phyloP scores from a whole-genome alignment of 192 early-diverging fungal species.

The Coemansia reversa region DNA sequence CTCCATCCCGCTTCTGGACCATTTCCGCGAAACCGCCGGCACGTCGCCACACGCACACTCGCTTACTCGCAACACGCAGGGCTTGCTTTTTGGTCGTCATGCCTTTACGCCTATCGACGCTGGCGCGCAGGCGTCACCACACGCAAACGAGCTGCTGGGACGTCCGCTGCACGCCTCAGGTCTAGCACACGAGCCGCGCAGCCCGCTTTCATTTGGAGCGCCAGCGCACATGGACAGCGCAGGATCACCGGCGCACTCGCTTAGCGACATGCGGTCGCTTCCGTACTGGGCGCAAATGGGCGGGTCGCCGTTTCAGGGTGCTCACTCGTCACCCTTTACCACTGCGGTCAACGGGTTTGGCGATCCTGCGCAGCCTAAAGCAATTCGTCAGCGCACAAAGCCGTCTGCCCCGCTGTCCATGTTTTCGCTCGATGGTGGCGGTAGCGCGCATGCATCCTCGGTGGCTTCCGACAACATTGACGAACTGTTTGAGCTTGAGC shows the following conservation, averaged over 20 bases:
- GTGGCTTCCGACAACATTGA: conserved; percentile 39
- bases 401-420: conserved; percentile 5
- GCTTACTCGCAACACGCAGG: conserved; percentile 31
- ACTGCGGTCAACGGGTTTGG: conserved; percentile 6
- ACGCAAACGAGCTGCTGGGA: conserved; percentile 31
- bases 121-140: conserved; percentile 31
- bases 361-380: conserved; percentile 19
- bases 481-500: conserved; percentile 53
- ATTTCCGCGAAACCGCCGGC: conserved; percentile 33
- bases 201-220: conserved; percentile 26
- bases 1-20: conserved; percentile 52
- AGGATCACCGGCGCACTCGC: conserved; percentile 16
- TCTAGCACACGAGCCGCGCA: conserved; percentile 33
- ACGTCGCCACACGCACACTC: conserved; percentile 40
- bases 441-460: conserved; percentile 41
- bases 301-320: not conserved
- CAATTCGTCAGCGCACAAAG: conserved; percentile 34
- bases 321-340: conserved; percentile 28
- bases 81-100: conserved; percentile 37
- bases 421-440: conserved; percentile 10
- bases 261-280: conserved; percentile 25
- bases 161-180: conserved; percentile 42
- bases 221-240: not conserved
- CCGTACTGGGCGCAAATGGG: conserved; percentile 8
- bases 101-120: conserved; percentile 42